These are phyloP conservation scores for Actinomucor elegans DNA, from an alignment of 371 early-diverging fungal species.

Conservation along the genomic window DNA sequence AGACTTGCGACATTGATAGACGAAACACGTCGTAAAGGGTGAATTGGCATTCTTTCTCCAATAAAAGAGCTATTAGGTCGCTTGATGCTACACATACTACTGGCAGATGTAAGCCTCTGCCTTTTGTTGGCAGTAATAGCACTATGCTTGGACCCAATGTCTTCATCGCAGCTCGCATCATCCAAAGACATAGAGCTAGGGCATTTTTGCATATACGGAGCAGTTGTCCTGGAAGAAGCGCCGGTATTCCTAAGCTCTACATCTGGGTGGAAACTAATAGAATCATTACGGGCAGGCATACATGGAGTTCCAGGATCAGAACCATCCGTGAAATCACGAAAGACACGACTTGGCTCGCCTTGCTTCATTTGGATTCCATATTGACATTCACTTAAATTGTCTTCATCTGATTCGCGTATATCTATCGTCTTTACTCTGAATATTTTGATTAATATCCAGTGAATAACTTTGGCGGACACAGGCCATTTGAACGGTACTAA, in stretches of 20 bases:
- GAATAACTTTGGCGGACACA: conserved; percentile 14
- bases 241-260: not conserved
- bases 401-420: not conserved
- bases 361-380: too few relatives aligned
- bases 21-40: not conserved
- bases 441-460: conserved; percentile 22
- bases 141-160: too few relatives aligned
- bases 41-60: too few relatives aligned
- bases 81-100: too few relatives aligned
- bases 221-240: not conserved
- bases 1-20: conserved; percentile 7
- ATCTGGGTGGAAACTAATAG: not conserved
- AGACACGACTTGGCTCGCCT: not conserved
- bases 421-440: conserved; percentile 7
- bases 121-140: too few relatives aligned
- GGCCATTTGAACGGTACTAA: conserved; percentile 21
- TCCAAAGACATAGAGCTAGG: not conserved
- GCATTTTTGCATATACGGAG: not conserved
- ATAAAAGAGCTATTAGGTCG: too few relatives aligned
- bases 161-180: too few relatives aligned
- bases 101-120: too few relatives aligned
- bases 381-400: too few relatives aligned
- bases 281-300: not conserved
- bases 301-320: not conserved
- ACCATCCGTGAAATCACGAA: conserved; percentile 1